Evolutionary conservation across 257 asterid species (phyloP).

Genomic region (Petunia secreta): DNA sequence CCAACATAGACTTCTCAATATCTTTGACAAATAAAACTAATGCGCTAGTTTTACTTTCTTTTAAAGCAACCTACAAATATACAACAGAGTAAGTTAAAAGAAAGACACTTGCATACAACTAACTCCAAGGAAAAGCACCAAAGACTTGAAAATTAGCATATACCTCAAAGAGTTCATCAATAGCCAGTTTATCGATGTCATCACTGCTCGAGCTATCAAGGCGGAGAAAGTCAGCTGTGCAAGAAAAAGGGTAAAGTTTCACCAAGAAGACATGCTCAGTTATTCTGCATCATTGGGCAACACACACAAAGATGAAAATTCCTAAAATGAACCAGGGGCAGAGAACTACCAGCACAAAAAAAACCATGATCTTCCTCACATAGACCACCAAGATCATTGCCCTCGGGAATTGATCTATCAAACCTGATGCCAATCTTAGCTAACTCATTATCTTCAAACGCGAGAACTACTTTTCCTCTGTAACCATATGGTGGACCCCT

Average conservation of each 20-base stretch:
- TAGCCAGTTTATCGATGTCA: conserved; percentile 69
- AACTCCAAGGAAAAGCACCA: conserved; percentile 29
- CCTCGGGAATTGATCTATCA: conserved; percentile 80
- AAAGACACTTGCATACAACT: conserved; percentile 42
- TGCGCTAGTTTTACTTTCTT: conserved; percentile 66
- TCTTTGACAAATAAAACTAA: conserved; percentile 80
- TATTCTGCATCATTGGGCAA: not conserved
- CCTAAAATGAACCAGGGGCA: not conserved
- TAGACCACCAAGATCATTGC: conserved; percentile 88
- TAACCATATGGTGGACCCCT: conserved; percentile 82
- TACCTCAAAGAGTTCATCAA: conserved; percentile 91
- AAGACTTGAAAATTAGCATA: conserved; percentile 6
- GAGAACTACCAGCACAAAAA: conserved; percentile 75
- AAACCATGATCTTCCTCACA: conserved; percentile 93
- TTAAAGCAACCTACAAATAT: conserved; percentile 65
- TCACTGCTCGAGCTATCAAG: conserved; percentile 73
- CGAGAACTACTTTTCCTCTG: conserved; percentile 82
- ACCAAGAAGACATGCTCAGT: conserved; percentile 8
- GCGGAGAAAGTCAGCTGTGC: conserved; percentile 75
- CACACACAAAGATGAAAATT: not conserved
- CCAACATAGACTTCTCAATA: conserved; percentile 76
- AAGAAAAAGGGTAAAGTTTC: conserved; percentile 7
- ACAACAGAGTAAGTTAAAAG: not conserved
- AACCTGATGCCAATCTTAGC: conserved; percentile 94
- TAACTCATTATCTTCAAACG: conserved; percentile 84